Evolutionary conservation across 306 rosid species (phyloP), one percentile per base, ranked within the genome.

Genomic region (Hippophae tibetana): DNA sequence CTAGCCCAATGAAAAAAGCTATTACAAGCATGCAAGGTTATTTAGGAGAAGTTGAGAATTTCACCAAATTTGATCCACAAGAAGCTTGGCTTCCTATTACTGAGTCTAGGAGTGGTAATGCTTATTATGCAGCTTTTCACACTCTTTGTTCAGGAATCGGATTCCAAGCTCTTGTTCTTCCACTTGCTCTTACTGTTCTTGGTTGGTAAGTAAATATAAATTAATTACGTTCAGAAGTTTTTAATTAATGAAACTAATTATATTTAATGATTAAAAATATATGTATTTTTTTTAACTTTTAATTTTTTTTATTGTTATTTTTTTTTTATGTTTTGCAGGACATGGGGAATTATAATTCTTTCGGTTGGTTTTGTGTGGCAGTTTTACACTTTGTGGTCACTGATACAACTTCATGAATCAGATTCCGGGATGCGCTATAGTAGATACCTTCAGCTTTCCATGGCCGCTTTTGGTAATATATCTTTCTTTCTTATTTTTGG

Each of bases 51-150:
- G 90, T 79, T 47, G 83, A 82, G 0, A 74, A 79, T 68, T 77
- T 84, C 66, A 81, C 84, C 11, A 81, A 72, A 60, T 81, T 80
- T 25, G 81, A 85, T 12, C 82, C 75, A 5, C 96, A 72, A 31
- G 96, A 88, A 26, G 81, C 81, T n/a, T 83, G 90, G 96, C 96
- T 89, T 57, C 96, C 96, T 0, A 82, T 88, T 61, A 85, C 94
- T 0, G 77, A 85, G 67, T 85, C 86, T 4, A 74, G 94, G 26
- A 73, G 67, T 0, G 96, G 94, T 41, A 85, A 79, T 49, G 79
- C 85, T 0, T 85, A 67, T 62, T 85, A 80, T 60, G 84, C 89
- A n/a, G 80, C 93, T 1, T 85, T 82, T 73, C 96, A 88, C 23
- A 46, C 81, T 0, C 83, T 88, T 8, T 54, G 66, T 46, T 88